Conservation (phyloP, 768 basidiomycete species). For the Leucocoprinus sp. region DNA sequence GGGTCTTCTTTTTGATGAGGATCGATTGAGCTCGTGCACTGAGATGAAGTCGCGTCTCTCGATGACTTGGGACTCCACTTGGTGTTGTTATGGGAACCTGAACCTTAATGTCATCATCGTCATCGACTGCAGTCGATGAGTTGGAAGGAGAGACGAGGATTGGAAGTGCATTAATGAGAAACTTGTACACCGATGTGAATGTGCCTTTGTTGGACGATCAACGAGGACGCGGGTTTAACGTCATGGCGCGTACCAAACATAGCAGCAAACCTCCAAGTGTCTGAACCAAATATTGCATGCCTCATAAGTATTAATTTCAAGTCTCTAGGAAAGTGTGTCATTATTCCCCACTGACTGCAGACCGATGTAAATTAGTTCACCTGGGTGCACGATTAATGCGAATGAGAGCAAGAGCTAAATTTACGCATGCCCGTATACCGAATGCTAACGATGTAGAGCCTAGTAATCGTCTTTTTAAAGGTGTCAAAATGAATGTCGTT, state of each 20-base stretch:
- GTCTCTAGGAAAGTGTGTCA: conserved; percentile 31
- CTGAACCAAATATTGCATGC: conserved; percentile 76
- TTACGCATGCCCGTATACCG: conserved; percentile 74
- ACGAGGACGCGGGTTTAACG: neutral
- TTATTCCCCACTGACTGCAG: neutral
- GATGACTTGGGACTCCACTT: conserved; percentile 24
- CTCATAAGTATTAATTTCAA: conserved; percentile 59
- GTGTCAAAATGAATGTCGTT: conserved; percentile 1
- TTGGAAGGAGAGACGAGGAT: conserved; percentile 41
- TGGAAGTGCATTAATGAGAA: conserved; percentile 70
- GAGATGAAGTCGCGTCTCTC: conserved; percentile 48
- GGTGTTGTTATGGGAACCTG: conserved; percentile 19
- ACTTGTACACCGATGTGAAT: conserved; percentile 73
- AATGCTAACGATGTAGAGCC: conserved; percentile 80
- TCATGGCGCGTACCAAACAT: conserved; percentile 64
- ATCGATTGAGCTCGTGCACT: conserved; percentile 55
- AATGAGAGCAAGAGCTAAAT: conserved; percentile 70
- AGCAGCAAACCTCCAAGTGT: conserved; percentile 76
- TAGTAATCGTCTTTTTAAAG: conserved; percentile 20
- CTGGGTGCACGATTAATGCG: conserved; percentile 58
- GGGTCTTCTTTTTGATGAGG: conserved; percentile 58
- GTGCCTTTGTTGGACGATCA: conserved; percentile 38
- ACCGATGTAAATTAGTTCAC: conserved; percentile 30
- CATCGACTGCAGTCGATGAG: conserved; percentile 21
- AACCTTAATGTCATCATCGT: conserved; percentile 20